Conservation (phyloP, 805 yeast species). For the Candida taoyuanica region DNA sequence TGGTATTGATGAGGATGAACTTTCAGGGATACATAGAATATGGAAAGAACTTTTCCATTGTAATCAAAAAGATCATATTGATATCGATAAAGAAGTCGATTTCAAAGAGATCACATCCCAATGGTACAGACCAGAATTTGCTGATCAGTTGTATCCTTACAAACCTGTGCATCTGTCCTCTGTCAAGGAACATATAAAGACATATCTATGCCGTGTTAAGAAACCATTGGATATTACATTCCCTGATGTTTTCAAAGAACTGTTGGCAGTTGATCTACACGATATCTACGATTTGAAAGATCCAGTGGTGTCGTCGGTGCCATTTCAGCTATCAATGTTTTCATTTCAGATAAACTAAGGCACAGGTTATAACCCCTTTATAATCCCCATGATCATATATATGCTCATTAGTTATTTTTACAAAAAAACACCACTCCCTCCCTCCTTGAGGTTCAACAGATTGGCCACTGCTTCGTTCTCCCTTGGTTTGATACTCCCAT, state of each 20-base stretch:
- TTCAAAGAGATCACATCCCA: constrained; percentile 7
- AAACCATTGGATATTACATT: constrained; percentile 3
- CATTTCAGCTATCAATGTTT: constrained; percentile 31
- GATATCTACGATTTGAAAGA: constrained; percentile 16
- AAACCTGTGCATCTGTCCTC: constrained; percentile 7
- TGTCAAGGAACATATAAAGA: constrained; percentile 14
- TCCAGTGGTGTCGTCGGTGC: constrained; percentile 28
- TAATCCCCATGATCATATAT: too few relatives aligned
- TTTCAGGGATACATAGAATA: constrained; percentile 8
- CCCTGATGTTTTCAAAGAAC: constrained; percentile 6
- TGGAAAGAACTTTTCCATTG: constrained; percentile 14
- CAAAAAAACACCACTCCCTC: too few relatives aligned
- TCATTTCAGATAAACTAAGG: constrained; percentile 11
- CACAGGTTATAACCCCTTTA: not conserved
- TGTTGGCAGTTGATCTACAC: constrained; percentile 8
- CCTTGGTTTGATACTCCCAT: constrained; percentile 7
- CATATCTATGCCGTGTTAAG: constrained; percentile 9
- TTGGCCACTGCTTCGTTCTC: constrained; percentile 17
- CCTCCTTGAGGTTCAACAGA: constrained; percentile 14
- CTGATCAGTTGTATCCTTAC: constrained; percentile 16
- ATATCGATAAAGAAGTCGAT: constrained; percentile 6
- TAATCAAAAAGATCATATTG: not conserved
- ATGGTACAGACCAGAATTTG: constrained; percentile 19
- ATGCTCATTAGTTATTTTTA: too few relatives aligned
- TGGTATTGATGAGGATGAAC: constrained; percentile 13